Base-by-base conservation (phyloP, 2,329 filamentous ascomycete genomes). In the Ilyonectria mors-panacis region DNA sequence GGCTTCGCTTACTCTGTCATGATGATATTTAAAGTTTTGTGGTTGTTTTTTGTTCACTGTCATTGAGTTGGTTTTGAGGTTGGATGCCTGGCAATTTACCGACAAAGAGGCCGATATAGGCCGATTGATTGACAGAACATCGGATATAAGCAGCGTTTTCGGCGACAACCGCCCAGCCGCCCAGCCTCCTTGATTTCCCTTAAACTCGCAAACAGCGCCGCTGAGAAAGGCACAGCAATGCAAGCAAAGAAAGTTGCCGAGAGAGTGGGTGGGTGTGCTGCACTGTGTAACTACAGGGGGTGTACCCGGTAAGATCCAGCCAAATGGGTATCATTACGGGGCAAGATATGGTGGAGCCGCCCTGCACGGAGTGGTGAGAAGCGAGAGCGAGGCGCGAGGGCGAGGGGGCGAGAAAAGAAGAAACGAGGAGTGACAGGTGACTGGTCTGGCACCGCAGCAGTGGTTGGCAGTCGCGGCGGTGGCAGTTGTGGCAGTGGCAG, bases 121-220 rank as follows among this genome's bases (percentile, higher is more conserved):
- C 23, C 23, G 47, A n/a, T 23, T 50, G 10, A 26, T 28, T 10
- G 47, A 10, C 6, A 13, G 8, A 35, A 21, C 17, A 33, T 58
- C 47, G 62, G 55, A 33, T 48, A 59, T 56, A 59, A 59, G 55
- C 47, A 59, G 26, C 33, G 33, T 55, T 65, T 44, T 44, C 55
- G 42, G 50, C 56, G 55, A 44, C 33, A 42, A 23, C 50, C 50
- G 30, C 55, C 50, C 56, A 55, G 33, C 50, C 50, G 30, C 55
- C 50, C 56, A 55, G 39, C 48, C 48, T 35, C 42, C 47, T 50
- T 3, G 7, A 9, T 30, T 50, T 15, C 7, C 9, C 9, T 28
- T 50, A 23, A 28, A 50, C 13, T 15, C 15, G 21, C 26, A 30
- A 23, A 30, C 23, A 13, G 28, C 26, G 23, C 47, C 26, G 30